Base-by-base conservation (phyloP, 2,329 filamentous ascomycete species). In the Epicoccum sorghinum region DNA sequence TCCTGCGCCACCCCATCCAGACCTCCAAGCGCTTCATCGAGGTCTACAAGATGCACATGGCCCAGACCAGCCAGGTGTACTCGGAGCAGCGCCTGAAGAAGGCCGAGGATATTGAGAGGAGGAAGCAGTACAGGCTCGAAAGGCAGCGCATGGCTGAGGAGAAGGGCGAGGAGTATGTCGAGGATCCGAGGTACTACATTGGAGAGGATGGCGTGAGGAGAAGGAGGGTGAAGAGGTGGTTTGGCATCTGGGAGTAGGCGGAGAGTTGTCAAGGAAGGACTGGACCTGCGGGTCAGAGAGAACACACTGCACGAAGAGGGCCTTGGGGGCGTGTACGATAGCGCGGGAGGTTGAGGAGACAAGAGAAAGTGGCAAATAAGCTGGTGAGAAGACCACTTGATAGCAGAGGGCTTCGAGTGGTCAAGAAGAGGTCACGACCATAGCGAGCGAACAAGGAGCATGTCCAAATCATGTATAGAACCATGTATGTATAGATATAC, bases 101-200 rank as follows among this genome's bases (percentile, higher is more conserved):
- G 62, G 82, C 91, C 51, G 91, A 96, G 63, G 95, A 99, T 77
- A 88, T 95, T 25, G 84, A 88, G 74, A 96, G 97, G 85, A 84
- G 93, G 67, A 85, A 85, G 57, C 87, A 90, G 75, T 99, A 91
- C 77, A 86, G 93, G 67, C 88, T 91, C 76, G 64, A 69, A 56
- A 78, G 75, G 72, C 74, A 67, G 62, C 52, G 57, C 65, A 71
- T 68, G 62, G 72, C 66, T 4, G 66, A 66, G 46, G 67, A 66
- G 61, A 65, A 50, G 59, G 70, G 72, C n/a, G 69, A 70, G 58
- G 67, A 72, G 49, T 71, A 71, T 54, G 65, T 66, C 27, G 73
- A 69, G 59, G 71, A 74, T 47, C 65, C 69, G 41, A 76, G 72
- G 61, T 70, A 66, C 59, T 74, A 73, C 50, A 58, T 74, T 57